phyloP scores from a whole-genome alignment of 2,329 filamentous ascomycete species.

The Pseudocercospora musae region DNA sequence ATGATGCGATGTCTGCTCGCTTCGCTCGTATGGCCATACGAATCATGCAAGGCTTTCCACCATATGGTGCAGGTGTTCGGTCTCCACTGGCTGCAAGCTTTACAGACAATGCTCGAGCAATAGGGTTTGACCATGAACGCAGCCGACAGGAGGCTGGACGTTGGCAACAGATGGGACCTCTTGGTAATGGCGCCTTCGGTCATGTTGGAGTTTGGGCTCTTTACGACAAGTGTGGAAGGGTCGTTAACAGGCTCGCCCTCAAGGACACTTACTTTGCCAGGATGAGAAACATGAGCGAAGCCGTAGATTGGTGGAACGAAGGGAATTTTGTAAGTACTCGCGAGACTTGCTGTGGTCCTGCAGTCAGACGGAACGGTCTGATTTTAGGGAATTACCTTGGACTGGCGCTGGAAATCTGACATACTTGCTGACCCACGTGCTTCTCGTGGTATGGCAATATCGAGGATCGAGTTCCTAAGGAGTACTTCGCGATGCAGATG shows the following conservation, averaged over 20 bases:
- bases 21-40: neutral
- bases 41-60: neutral
- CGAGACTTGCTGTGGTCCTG: too few relatives aligned
- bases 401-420: too few relatives aligned
- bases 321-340: too few relatives aligned
- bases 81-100: neutral
- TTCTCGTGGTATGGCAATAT: neutral
- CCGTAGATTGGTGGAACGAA: too few relatives aligned
- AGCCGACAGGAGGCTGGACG: neutral
- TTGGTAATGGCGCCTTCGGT: neutral
- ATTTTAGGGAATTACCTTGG: too few relatives aligned
- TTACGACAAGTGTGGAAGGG: neutral
- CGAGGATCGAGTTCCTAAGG: neutral
- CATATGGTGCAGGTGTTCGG: too few relatives aligned
- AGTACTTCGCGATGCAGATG: neutral
- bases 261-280: neutral
- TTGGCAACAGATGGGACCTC: neutral
- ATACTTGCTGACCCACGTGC: neutral
- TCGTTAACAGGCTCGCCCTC: neutral
- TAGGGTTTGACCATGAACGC: neutral
- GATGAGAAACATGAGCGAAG: neutral
- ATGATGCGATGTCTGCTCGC: too few relatives aligned
- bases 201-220: neutral
- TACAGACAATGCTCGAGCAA: neutral
- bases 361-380: too few relatives aligned